A percentile compares a stretch with the other conserved stretches of the same genome.
phyloP scores from a whole-genome alignment of 345 rosid genomes.

The Eucalyptus leucophloia region DNA sequence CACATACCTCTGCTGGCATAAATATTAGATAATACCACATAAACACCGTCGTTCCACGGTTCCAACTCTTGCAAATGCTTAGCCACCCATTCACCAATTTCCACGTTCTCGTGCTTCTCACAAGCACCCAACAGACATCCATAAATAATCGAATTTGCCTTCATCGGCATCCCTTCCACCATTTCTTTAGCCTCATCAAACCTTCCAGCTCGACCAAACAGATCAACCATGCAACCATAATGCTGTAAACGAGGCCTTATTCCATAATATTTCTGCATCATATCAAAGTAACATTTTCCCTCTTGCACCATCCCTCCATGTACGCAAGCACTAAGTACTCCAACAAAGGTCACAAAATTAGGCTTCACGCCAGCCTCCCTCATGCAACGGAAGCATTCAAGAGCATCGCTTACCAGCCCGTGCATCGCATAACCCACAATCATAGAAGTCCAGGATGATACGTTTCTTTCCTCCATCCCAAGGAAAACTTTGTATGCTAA shows the following conservation, averaged over 20 bases:
- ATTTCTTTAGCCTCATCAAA: conserved; percentile 55
- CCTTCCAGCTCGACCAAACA: conserved; percentile 59
- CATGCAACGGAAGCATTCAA: conserved; percentile 44
- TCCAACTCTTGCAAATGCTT: conserved; percentile 46
- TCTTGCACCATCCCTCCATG: conserved; percentile 74
- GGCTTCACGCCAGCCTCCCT: conserved; percentile 41
- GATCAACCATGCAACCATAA: conserved; percentile 80
- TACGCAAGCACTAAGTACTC: conserved; percentile 71
- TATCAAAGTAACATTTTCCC: conserved; percentile 42
- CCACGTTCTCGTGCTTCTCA: conserved; percentile 68
- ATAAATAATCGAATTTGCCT: conserved; percentile 57
- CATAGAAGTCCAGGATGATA: conserved; percentile 84
- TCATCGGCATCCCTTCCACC: conserved; percentile 75
- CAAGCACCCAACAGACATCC: conserved; percentile 92
- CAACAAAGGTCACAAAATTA: conserved; percentile 65
- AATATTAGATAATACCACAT: conserved; percentile 71
- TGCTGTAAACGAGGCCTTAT: conserved; percentile 42
- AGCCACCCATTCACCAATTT: conserved; percentile 85
- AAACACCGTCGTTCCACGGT: conserved; percentile 79
- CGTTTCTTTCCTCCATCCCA: conserved; percentile 36
- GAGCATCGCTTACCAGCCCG: conserved; percentile 42
- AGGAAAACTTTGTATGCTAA: conserved; percentile 43
- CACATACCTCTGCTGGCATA: conserved; percentile 67
- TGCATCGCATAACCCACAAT: conserved; percentile 57
- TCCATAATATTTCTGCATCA: conserved; percentile 44